Conservation (phyloP, 2,329 filamentous ascomycete genomes). For the Ceratocystis harringtonii region DNA sequence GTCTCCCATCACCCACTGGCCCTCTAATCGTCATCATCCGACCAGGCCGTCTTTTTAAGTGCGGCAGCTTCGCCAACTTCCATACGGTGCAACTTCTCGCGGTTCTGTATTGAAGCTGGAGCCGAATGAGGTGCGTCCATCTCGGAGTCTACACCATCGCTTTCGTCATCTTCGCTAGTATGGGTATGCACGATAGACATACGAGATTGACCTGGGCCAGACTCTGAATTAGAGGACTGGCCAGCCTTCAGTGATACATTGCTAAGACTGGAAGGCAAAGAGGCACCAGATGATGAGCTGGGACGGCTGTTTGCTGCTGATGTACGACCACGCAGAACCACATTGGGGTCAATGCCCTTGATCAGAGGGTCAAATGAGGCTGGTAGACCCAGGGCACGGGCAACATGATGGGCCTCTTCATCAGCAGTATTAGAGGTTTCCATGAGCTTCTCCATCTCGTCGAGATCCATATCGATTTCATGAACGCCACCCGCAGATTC, state of each 20-base stretch:
- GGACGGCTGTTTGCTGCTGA: slow-evolving; percentile 14
- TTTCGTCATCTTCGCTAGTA: slow-evolving; percentile 26
- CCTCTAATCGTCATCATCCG: slow-evolving; percentile 27
- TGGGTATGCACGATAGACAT: slow-evolving; percentile 16
- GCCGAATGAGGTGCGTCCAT: slow-evolving; percentile 33
- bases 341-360: slow-evolving; percentile 35
- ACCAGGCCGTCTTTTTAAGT: slow-evolving; percentile 28
- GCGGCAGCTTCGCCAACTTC: slow-evolving; percentile 43
- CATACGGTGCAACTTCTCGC: slow-evolving; percentile 42
- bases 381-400: slow-evolving; percentile 46
- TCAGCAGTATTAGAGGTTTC: slow-evolving; percentile 41
- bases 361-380: slow-evolving; percentile 49
- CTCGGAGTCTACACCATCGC: slow-evolving; percentile 27
- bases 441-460: slow-evolving; percentile 36
- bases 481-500: slow-evolving; percentile 44
- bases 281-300: slow-evolving; percentile 7
- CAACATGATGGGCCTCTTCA: slow-evolving; percentile 50
- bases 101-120: slow-evolving; percentile 32
- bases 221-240: background rate
- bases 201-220: slow-evolving; percentile 1
- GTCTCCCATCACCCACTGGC: background rate
- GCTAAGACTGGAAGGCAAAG: background rate
- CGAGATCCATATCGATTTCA: slow-evolving; percentile 41
- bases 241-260: background rate
- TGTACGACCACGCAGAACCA: slow-evolving; percentile 18